Evolutionary conservation across 2,329 filamentous ascomycete genomes (phyloP).

Genomic region (Fusarium hostae): DNA sequence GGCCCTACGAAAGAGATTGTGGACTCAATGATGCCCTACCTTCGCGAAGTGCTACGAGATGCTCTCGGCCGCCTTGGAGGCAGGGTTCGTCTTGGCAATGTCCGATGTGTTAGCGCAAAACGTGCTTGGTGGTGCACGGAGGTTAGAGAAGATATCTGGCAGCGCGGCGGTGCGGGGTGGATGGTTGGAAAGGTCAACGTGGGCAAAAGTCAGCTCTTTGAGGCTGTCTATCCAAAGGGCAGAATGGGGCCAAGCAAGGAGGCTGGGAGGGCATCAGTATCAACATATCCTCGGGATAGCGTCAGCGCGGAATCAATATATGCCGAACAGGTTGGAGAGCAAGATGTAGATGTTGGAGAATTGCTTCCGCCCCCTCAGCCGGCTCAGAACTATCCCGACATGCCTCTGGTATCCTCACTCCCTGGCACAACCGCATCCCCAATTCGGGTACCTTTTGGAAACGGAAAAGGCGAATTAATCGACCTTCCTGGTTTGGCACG

Average conservation of each 20-base stretch:
- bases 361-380: conserved; percentile 81
- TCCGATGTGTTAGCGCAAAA: conserved; percentile 86
- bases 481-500: conserved; percentile 89
- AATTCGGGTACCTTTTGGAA: conserved; percentile 90
- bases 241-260: conserved; percentile 55
- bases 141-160: conserved; percentile 86
- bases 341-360: conserved; percentile 55
- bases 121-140: conserved; percentile 90
- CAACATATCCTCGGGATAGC: conserved; percentile 27
- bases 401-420: conserved; percentile 87
- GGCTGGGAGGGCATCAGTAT: conserved; percentile 15
- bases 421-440: conserved; percentile 96
- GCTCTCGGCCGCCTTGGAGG: conserved; percentile 75
- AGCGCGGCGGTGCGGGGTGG: conserved; percentile 88
- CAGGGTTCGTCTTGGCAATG: conserved; percentile 85
- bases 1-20: conserved; percentile 86
- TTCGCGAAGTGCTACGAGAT: conserved; percentile 80
- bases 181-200: conserved; percentile 99
- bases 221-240: conserved; percentile 85
- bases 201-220: conserved; percentile 92
- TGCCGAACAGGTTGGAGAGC: conserved; percentile 43
- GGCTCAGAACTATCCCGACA: conserved; percentile 80
- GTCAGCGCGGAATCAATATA: conserved; percentile 41
- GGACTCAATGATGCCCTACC: conserved; percentile 85
- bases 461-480: conserved; percentile 87